phyloP scores from a whole-genome alignment of 2,329 filamentous ascomycete species.

The Tricladium varicosporioides region DNA sequence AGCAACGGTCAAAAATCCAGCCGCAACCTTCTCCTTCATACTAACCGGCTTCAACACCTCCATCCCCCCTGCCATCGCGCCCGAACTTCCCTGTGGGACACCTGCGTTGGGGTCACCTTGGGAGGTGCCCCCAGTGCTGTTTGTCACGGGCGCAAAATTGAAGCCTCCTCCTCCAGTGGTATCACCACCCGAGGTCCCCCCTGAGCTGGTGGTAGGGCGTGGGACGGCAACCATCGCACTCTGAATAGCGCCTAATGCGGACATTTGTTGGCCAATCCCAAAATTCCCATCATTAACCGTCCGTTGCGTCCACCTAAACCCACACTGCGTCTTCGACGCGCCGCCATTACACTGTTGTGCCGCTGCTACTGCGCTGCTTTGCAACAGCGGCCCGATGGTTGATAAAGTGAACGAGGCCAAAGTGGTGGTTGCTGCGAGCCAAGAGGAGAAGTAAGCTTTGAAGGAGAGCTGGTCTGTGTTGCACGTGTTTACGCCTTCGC shows the following conservation, averaged over 20 bases:
- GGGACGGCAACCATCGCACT: slow-evolving; percentile 55
- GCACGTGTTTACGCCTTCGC: slow-evolving; percentile 59
- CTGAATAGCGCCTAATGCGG: slow-evolving; percentile 63
- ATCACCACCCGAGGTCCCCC: slow-evolving; percentile 31
- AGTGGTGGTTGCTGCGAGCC: slow-evolving; percentile 60
- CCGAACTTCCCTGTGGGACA: slow-evolving; percentile 1
- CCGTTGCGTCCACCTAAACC: slow-evolving; percentile 56
- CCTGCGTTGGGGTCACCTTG: slow-evolving; percentile 35
- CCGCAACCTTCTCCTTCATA: slow-evolving; percentile 65
- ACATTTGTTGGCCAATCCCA: slow-evolving; percentile 71
- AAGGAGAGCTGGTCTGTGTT: slow-evolving; percentile 62
- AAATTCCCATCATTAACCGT: slow-evolving; percentile 55
- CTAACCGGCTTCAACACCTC: slow-evolving; percentile 24
- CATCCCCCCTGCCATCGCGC: not conserved
- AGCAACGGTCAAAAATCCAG: slow-evolving; percentile 61
- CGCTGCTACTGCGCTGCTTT: slow-evolving; percentile 55
- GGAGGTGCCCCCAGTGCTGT: slow-evolving; percentile 57
- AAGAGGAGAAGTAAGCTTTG: slow-evolving; percentile 63
- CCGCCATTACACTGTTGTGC: slow-evolving; percentile 57
- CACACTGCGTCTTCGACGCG: slow-evolving; percentile 56
- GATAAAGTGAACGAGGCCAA: slow-evolving; percentile 60
- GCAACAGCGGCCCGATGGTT: slow-evolving; percentile 52
- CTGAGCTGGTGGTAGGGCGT: slow-evolving; percentile 1
- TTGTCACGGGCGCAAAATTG: slow-evolving; percentile 42
- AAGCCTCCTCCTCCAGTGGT: slow-evolving; percentile 23